Conservation (phyloP, 2,329 filamentous ascomycete species). For the Tricladium varicosporioides region DNA sequence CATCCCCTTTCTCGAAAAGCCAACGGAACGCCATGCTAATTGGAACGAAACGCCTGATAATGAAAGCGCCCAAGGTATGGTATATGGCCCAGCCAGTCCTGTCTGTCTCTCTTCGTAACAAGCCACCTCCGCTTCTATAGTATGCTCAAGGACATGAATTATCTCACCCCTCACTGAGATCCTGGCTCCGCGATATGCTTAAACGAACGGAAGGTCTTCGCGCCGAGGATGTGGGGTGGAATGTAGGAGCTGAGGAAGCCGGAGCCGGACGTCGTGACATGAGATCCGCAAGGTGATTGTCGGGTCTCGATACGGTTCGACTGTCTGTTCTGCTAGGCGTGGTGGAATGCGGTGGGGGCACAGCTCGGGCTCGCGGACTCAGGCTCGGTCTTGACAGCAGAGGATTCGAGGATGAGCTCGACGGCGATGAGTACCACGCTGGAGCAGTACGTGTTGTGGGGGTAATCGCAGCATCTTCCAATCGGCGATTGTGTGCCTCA, state of each 20-base stretch:
- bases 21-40: slow-evolving; percentile 17
- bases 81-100: too few relatives aligned
- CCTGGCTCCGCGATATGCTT: neutral
- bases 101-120: too few relatives aligned
- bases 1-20: slow-evolving; percentile 2
- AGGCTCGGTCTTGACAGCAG: slow-evolving; percentile 11
- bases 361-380: slow-evolving; percentile 9
- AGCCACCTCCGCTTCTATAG: too few relatives aligned
- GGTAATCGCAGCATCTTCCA: slow-evolving; percentile 15
- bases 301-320: slow-evolving; percentile 7
- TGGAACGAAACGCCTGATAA: neutral
- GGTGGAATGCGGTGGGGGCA: slow-evolving; percentile 4
- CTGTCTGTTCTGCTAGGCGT: slow-evolving; percentile 1
- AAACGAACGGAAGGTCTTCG: neutral
- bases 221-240: neutral
- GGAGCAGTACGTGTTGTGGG: slow-evolving; percentile 11
- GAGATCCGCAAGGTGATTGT: slow-evolving; percentile 13
- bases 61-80: too few relatives aligned
- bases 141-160: too few relatives aligned
- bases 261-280: slow-evolving; percentile 16
- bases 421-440: neutral
- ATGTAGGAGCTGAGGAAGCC: neutral
- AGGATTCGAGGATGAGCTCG: slow-evolving; percentile 5
- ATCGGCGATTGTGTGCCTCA: slow-evolving; percentile 20
- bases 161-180: too few relatives aligned